Percentiles rank a stretch among this genome's conserved stretches.
Evolutionary conservation across 2,329 filamentous ascomycete species (phyloP).

Genomic region (Pleurostoma richardsiae): DNA sequence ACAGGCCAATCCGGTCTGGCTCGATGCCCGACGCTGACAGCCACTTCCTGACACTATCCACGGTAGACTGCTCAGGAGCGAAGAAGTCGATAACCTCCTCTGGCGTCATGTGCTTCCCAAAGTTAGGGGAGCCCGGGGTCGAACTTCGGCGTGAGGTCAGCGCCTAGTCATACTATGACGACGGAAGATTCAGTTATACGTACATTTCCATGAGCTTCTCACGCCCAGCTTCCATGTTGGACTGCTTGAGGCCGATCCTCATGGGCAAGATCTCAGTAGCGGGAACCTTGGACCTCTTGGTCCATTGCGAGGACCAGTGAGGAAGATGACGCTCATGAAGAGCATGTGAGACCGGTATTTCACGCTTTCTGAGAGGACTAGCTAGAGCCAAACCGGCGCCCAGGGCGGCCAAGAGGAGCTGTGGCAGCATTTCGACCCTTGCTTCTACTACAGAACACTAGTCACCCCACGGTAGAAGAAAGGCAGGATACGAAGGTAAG

Average conservation of each 20-base stretch:
- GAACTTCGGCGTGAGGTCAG: conserved; percentile 3
- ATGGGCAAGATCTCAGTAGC: conserved; percentile 14
- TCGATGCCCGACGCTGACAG: conserved; percentile 7
- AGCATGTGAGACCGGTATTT: conserved; percentile 11
- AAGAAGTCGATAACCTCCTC: conserved; percentile 29
- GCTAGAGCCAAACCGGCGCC: too few relatives aligned
- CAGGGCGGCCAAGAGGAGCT: too few relatives aligned
- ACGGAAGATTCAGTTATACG: neutral
- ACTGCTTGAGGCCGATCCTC: conserved; percentile 19
- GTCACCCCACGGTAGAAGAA: too few relatives aligned
- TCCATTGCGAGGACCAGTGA: conserved; percentile 13
- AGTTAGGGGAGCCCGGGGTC: conserved; percentile 20
- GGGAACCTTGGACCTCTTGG: conserved; percentile 15
- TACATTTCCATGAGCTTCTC: conserved; percentile 19
- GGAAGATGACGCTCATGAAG: conserved; percentile 18
- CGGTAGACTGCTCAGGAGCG: conserved; percentile 20
- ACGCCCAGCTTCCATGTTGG: conserved; percentile 16
- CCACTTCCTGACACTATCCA: conserved; percentile 18
- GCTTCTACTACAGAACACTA: too few relatives aligned
- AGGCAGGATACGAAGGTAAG: too few relatives aligned
- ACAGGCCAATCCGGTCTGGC: conserved; percentile 10
- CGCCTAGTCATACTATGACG: neutral
- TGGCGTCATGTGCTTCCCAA: conserved; percentile 28
- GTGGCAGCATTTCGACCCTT: too few relatives aligned
- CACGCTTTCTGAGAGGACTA: neutral